These are phyloP conservation scores for Aurifilum marmelostoma DNA, from an alignment of 2,329 filamentous ascomycete genomes.

Conservation along the genomic window DNA sequence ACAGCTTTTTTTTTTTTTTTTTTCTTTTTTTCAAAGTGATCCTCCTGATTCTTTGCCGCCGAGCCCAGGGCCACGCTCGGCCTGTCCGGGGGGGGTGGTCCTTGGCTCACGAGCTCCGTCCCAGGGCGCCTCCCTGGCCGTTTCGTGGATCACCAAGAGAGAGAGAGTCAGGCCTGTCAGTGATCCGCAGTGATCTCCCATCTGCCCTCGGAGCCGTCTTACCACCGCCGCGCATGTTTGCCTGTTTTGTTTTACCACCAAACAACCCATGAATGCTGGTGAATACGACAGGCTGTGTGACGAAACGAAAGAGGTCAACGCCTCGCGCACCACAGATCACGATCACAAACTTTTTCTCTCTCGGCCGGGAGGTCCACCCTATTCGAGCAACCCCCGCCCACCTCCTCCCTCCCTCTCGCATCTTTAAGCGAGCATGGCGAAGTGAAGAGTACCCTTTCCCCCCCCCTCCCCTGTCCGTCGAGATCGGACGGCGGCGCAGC, in stretches of 20 bases:
- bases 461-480: neutral
- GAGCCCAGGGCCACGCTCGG: neutral
- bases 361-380: neutral
- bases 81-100: neutral
- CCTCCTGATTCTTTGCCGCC: neutral
- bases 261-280: neutral
- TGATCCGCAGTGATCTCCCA: conserved; percentile 2
- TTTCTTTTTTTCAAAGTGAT: too few relatives aligned
- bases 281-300: neutral
- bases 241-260: neutral
- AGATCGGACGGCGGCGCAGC: conserved; percentile 9
- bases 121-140: conserved; percentile 1
- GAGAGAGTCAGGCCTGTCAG: neutral
- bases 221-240: neutral
- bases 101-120: neutral
- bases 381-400: too few relatives aligned
- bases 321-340: neutral
- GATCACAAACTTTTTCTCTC: neutral
- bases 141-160: conserved; percentile 15
- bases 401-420: neutral
- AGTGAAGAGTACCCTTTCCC: neutral
- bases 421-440: neutral
- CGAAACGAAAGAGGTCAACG: neutral
- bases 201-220: neutral
- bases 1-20: too few relatives aligned